A percentile compares a stretch with the other conserved stretches of the same genome.
Conservation (phyloP, 1,284 basidiomycete genomes). For the Pulveroboletus sp. region DNA sequence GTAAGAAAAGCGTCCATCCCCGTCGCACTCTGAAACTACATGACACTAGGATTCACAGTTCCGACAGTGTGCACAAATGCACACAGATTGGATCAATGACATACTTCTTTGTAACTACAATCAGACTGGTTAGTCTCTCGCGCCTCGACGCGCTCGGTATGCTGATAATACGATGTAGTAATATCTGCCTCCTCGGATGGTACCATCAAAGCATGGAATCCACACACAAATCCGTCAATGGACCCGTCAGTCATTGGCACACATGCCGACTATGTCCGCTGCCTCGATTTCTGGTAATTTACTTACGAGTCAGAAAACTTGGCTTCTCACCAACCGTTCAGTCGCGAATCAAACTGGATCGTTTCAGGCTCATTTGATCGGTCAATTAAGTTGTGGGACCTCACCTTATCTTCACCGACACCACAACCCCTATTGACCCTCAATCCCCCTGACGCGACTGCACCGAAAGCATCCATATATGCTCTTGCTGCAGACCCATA, state of each 20-base stretch:
- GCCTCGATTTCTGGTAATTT: constrained; percentile 71
- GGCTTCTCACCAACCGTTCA: constrained; percentile 35
- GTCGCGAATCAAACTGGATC: constrained; percentile 79
- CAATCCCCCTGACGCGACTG: constrained; percentile 57
- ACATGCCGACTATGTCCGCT: constrained; percentile 92
- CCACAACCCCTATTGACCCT: constrained; percentile 58
- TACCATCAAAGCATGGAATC: constrained; percentile 92
- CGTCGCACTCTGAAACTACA: constrained; percentile 8
- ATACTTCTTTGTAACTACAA: constrained; percentile 90
- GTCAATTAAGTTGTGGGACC: constrained; percentile 93
- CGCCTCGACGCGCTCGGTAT: not conserved
- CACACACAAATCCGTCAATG: constrained; percentile 59
- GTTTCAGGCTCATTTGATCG: constrained; percentile 96
- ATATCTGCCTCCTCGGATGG: constrained; percentile 96
- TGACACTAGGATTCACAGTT: constrained; percentile 56
- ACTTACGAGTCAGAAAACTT: not conserved
- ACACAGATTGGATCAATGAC: constrained; percentile 97
- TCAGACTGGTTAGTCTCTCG: constrained; percentile 67
- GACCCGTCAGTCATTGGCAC: constrained; percentile 79
- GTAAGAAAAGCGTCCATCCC: constrained; percentile 42
- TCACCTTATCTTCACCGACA: constrained; percentile 47
- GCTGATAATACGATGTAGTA: constrained; percentile 46
- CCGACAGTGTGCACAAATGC: constrained; percentile 82
- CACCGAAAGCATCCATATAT: constrained; percentile 78
- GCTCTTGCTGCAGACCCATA: constrained; percentile 77